Percentiles rank a stretch among this genome's conserved stretches.
phyloP scores from a whole-genome alignment of 2,329 filamentous ascomycete species.

The Orbilia oligospora region DNA sequence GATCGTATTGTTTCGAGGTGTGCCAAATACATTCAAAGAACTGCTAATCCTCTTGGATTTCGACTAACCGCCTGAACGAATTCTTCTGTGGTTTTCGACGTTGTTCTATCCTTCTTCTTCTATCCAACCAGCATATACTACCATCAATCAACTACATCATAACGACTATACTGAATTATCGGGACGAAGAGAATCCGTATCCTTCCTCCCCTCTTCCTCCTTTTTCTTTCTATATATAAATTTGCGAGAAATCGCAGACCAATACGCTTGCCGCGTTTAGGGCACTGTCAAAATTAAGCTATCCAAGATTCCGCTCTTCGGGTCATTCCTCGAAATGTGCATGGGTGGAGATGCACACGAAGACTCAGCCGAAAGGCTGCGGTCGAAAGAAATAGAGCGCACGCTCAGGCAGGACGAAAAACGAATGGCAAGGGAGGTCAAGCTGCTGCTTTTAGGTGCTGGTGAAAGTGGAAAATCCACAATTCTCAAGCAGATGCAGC shows the following conservation, averaged over 20 bases:
- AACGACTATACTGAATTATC: conserved; percentile 1
- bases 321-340: conserved; percentile 72
- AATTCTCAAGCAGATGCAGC: conserved; percentile 98
- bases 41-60: not conserved
- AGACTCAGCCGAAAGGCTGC: conserved; percentile 68
- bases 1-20: not conserved
- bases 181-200: not conserved
- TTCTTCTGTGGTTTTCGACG: not conserved
- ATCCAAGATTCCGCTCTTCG: conserved; percentile 61
- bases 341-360: conserved; percentile 73
- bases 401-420: conserved; percentile 89
- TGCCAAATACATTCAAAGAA: not conserved
- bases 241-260: conserved; percentile 55
- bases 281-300: conserved; percentile 60
- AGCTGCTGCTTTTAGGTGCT: conserved; percentile 90
- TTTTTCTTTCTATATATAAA: not conserved
- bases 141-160: not conserved
- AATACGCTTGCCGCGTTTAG: conserved; percentile 61
- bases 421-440: conserved; percentile 86
- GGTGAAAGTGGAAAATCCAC: conserved; percentile 97
- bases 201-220: conserved; percentile 1
- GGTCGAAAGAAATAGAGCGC: conserved; percentile 86
- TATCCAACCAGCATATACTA: not conserved
- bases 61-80: not conserved
- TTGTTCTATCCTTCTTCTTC: not conserved